phyloP scores from a whole-genome alignment of 768 basidiomycete species.

The Amanita pallidorosea region DNA sequence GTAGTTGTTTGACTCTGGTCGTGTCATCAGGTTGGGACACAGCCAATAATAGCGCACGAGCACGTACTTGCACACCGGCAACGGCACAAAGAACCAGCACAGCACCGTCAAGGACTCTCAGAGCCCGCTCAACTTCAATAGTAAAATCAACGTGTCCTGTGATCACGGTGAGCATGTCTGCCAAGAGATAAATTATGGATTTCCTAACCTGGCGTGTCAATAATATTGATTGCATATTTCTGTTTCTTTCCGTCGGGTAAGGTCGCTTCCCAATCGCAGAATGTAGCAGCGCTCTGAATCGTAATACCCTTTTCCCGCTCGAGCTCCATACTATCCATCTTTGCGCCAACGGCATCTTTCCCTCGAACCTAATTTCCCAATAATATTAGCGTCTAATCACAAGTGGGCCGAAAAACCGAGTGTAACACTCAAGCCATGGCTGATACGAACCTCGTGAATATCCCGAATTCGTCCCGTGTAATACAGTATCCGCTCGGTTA shows the following conservation, averaged over 20 bases:
- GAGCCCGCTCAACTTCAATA: conserved; percentile 95
- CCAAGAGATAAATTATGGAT: neutral
- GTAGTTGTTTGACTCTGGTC: conserved; percentile 93
- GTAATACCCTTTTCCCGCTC: conserved; percentile 99
- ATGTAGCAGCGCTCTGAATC: conserved; percentile 97
- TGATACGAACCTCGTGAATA: conserved; percentile 80
- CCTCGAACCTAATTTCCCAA: conserved; percentile 61
- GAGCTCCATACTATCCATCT: conserved; percentile 99
- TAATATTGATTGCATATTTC: conserved; percentile 94
- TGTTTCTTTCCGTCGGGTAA: conserved; percentile 54
- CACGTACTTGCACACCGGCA: conserved; percentile 77
- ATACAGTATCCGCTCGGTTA: conserved; percentile 91
- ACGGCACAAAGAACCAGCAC: conserved; percentile 95
- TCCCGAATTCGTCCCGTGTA: conserved; percentile 94
- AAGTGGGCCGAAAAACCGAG: neutral
- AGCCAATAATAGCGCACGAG: neutral
- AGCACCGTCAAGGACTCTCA: conserved; percentile 94
- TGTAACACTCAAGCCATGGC: conserved; percentile 3
- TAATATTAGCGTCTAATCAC: conserved; percentile 4
- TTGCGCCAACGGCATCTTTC: conserved; percentile 91
- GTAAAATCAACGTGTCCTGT: conserved; percentile 98
- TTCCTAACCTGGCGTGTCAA: conserved; percentile 83
- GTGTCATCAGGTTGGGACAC: neutral
- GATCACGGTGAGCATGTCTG: conserved; percentile 2
- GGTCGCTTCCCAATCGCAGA: conserved; percentile 87